Conservation (phyloP, 140 eudicot genomes). For the Ambrosia hybrid region DNA sequence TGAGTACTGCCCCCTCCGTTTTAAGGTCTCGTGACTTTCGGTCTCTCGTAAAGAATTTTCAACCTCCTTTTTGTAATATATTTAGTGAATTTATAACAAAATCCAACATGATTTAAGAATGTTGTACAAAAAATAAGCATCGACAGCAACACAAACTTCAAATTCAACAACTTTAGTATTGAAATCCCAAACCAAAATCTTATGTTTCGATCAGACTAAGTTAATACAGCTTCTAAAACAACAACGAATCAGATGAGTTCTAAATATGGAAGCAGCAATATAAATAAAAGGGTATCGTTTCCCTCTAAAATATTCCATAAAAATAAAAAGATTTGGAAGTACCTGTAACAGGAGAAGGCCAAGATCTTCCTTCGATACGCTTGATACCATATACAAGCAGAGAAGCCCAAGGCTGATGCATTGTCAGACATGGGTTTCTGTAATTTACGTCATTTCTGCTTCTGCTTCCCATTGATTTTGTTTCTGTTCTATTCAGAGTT, state of each 20-base stretch:
- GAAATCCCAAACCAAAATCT: neutral
- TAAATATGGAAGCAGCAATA: too few relatives aligned
- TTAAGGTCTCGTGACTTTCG: too few relatives aligned
- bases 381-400: conserved; percentile 83
- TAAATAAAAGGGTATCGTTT: too few relatives aligned
- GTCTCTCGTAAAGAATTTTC: too few relatives aligned
- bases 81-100: neutral
- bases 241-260: neutral
- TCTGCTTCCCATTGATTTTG: conserved; percentile 46
- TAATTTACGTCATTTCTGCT: conserved; percentile 50
- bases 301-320: too few relatives aligned
- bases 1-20: too few relatives aligned
- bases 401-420: conserved; percentile 99
- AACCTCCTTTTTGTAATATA: too few relatives aligned
- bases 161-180: neutral
- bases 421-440: conserved; percentile 86
- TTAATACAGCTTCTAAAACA: neutral
- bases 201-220: too few relatives aligned
- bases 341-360: conserved; percentile 95
- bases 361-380: conserved; percentile 93
- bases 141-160: neutral
- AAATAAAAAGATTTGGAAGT: neutral
- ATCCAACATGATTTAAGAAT: neutral
- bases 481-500: too few relatives aligned
- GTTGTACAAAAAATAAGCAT: too few relatives aligned